phyloP scores from a whole-genome alignment of 345 rosid species.

The Erodium maritimum region DNA sequence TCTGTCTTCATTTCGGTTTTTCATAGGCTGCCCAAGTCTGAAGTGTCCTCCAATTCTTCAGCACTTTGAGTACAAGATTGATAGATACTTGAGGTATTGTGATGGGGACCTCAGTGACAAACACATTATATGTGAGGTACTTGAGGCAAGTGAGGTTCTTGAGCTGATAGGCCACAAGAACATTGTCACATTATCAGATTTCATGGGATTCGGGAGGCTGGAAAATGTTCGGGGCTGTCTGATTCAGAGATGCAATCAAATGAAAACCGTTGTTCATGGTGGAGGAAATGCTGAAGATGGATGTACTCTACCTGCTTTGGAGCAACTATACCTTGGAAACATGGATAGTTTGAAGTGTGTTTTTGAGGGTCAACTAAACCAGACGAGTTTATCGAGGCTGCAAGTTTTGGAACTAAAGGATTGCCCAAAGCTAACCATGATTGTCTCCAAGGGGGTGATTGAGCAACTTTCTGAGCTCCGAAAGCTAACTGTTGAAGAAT shows the following conservation, averaged over 20 bases:
- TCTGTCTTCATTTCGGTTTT: constrained; percentile 12
- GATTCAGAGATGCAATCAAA: background rate
- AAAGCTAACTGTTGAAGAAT: constrained; percentile 10
- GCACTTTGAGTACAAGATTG: constrained; percentile 10
- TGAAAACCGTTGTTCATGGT: background rate
- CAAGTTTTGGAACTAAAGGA: constrained; percentile 1
- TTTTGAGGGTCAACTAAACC: constrained; percentile 5
- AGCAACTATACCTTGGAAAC: background rate
- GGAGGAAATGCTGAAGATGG: background rate
- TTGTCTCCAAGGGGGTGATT: constrained; percentile 9
- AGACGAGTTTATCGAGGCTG: constrained; percentile 8
- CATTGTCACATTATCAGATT: constrained; percentile 8
- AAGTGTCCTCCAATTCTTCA: constrained; percentile 11
- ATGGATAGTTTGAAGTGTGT: background rate
- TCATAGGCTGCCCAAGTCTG: constrained; percentile 8
- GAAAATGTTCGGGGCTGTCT: background rate
- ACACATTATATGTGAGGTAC: constrained; percentile 5
- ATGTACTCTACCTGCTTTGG: too few relatives aligned
- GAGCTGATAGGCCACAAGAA: constrained; percentile 13
- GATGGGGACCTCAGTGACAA: background rate
- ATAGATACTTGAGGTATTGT: constrained; percentile 8
- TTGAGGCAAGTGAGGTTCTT: constrained; percentile 11
- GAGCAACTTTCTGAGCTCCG: constrained; percentile 11
- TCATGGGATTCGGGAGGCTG: background rate
- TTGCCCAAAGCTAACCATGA: constrained; percentile 7